Evolutionary conservation across 176 grass and related monocot genomes (phyloP), one percentile per base, ranked within the genome.

Genomic region (Oryza australiensis): DNA sequence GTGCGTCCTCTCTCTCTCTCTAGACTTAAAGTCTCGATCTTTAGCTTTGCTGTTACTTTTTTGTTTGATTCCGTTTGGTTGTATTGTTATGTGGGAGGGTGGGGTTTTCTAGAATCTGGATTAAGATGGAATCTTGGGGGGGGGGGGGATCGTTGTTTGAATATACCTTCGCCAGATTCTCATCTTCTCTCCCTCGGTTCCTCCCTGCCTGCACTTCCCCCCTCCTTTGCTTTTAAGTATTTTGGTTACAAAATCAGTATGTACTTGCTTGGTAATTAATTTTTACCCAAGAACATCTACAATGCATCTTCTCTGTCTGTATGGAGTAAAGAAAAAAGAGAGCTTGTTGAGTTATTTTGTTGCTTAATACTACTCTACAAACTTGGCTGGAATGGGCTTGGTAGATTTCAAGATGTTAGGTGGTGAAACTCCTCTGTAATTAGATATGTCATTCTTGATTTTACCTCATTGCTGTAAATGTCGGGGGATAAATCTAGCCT

Each of bases 111-210:
- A 75, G 48, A 79, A 83, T 68, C 86, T 33, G 41, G 79, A 35
- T 18, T 48, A 62, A 49, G 37, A 62, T 84, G 83, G 64, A 23
- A 59, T 59, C 18, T 59, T 59, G 53, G 43, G 53, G n/a, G n/a
- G n/a, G n/a, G n/a, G n/a, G n/a, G n/a, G n/a, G 53, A 55, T 68
- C 79, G 42, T 28, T 28, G 79, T 48, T 77, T 79, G 79, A 68
- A 73, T 89, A 74, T 86, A 22, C 79, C 42, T 37, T 46, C 9
- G 5, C 46, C 48, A 4, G 15, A 73, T 88, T 73, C 57, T 46
- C 38, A 9, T 23, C 71, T 9, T 60, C 27, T n/a, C 7, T 12
- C 55, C 40, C 20, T 73, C 34, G 49, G 49, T 84, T 33, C 0
- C 76, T 23, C 42, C 20, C 51, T 48, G 0, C 45, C 13, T 15